Evolutionary conservation across 306 rosid species (phyloP), one percentile per base, ranked within the genome.

Genomic region (Leucaena leucocephala): DNA sequence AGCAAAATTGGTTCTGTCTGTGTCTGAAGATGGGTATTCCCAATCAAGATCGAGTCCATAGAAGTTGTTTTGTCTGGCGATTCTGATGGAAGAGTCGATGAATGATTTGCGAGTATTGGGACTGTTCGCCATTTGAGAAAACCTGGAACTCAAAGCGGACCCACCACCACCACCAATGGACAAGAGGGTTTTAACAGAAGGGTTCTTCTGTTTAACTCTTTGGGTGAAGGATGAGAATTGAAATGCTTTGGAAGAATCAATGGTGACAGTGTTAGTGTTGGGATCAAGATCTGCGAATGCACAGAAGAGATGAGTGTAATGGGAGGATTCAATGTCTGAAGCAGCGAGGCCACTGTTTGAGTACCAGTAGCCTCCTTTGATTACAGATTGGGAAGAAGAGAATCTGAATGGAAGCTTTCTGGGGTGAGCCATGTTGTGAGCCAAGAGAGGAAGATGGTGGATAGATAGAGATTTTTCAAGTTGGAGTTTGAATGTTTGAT

Each of bases 221-320:
- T 15, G 14, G 36, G 90, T 84, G 63, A 57, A 57, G 63, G 63
- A 57, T 8, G 63, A 57, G 63, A 57, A 57, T 57, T 57, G 17
- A 15, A 76, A 64, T 39, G 75, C 73, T 2, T 78, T 73, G 27
- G 89, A 39, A 9, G 82, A 14, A 1, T 85, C 72, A 15, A 81
- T 77, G 19, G 80, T 78, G 75, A 87, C 77, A 62, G 72, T 40
- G 81, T 52, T 59, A 59, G 85, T 79, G 27, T 52, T 65, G 54
- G 78, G 15, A 45, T 85, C 77, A 6, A 87, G 68, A 36, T 79
- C 58, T 0, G 89, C 90, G 27, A 74, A 82, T 3, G 94, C 94
- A 40, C 90, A 92, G 39, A 82, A 90, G 52, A 92, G 85, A 35
- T 92, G 97, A 1, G 94, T 90, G 89, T 88, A 92, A 17, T 81